phyloP scores from a whole-genome alignment of 1,284 basidiomycete species.

The Tylopilus orsonianus region DNA sequence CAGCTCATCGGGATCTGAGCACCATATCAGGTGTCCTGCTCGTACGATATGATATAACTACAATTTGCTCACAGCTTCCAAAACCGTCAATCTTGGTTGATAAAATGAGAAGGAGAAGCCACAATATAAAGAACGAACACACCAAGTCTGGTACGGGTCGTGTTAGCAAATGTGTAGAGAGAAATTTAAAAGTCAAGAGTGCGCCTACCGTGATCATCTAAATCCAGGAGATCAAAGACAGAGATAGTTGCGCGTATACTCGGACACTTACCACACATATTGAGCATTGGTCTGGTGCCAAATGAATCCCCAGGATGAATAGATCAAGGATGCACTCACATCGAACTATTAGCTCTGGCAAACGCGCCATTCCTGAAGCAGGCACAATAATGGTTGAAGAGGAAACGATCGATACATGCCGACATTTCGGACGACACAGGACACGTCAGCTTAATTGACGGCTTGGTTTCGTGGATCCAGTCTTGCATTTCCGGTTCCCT shows the following conservation, averaged over 20 bases:
- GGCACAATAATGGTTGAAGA: constrained; percentile 90
- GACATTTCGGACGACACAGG: constrained; percentile 74
- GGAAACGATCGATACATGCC: constrained; percentile 82
- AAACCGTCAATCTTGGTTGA: constrained; percentile 82
- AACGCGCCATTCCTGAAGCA: constrained; percentile 89
- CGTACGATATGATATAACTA: neutral
- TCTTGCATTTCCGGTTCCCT: constrained; percentile 78
- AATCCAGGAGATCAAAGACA: neutral
- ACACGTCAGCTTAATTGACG: constrained; percentile 62
- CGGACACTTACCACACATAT: constrained; percentile 53
- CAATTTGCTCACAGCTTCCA: constrained; percentile 68
- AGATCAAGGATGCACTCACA: constrained; percentile 54
- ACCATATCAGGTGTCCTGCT: constrained; percentile 7
- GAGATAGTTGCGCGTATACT: neutral
- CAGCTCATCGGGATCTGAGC: constrained; percentile 76
- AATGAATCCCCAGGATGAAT: constrained; percentile 3
- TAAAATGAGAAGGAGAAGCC: neutral
- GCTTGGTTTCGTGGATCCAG: constrained; percentile 75
- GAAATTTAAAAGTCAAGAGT: neutral
- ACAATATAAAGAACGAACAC: constrained; percentile 16
- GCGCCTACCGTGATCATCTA: constrained; percentile 73
- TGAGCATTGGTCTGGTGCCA: constrained; percentile 55
- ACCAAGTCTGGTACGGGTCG: constrained; percentile 45
- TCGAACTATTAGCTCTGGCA: constrained; percentile 88
- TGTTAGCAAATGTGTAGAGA: constrained; percentile 7